Conservation (phyloP, 257 asterid genomes). For the Jasminum sambac region DNA sequence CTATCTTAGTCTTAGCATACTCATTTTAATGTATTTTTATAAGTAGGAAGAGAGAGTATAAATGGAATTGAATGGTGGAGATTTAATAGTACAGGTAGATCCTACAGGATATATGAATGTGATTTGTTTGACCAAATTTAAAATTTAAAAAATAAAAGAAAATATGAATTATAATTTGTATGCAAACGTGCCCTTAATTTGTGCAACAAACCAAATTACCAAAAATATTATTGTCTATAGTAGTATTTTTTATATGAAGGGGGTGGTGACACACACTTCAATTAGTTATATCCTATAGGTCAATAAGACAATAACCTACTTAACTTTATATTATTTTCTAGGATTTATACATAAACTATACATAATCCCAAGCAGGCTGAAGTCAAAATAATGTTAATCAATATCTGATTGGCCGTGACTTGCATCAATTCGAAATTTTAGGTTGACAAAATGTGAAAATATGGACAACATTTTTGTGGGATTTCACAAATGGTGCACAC, state of each 20-base stretch:
- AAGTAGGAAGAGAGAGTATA: no score
- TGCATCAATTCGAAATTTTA: not conserved
- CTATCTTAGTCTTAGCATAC: no score
- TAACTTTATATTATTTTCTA: not conserved
- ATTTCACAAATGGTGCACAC: not conserved
- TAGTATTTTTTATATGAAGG: no score
- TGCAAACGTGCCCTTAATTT: no score
- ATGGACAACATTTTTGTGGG: not conserved
- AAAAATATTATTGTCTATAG: not conserved
- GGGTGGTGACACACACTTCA: not conserved
- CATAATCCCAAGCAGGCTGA: not conserved
- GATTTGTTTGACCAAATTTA: no score
- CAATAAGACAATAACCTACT: slow-evolving; percentile 2
- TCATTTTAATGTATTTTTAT: no score
- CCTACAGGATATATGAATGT: no score
- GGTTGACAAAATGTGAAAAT: not conserved
- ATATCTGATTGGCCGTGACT: not conserved
- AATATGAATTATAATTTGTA: no score
- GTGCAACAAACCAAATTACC: not conserved
- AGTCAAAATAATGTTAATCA: not conserved
- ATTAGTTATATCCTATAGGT: not conserved
- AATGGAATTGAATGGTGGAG: no score
- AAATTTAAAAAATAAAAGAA: no score
- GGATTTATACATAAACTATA: not conserved
- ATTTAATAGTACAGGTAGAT: no score